These are phyloP conservation scores for Pseudogymnoascus sp. DNA, from an alignment of 2,329 filamentous ascomycete species.

Conservation along the genomic window DNA sequence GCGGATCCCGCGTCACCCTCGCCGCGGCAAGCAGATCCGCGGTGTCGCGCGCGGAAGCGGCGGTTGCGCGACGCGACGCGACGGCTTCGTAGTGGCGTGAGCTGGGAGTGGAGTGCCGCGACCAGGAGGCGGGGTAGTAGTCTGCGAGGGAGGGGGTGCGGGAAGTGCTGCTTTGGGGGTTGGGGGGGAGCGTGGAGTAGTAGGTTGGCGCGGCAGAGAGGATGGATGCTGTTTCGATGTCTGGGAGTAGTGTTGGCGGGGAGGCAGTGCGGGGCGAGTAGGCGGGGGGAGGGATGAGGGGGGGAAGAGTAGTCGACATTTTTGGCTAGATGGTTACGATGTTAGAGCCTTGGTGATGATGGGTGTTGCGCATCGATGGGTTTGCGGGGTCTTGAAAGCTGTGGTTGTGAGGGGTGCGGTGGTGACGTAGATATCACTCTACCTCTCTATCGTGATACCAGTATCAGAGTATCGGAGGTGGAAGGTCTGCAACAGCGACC, in stretches of 20 bases:
- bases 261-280: slow-evolving; percentile 25
- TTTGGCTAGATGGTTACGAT: neutral
- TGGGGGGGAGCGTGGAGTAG: slow-evolving; percentile 50
- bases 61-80: slow-evolving; percentile 50
- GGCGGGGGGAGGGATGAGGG: slow-evolving; percentile 7
- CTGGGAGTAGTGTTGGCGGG: slow-evolving; percentile 31
- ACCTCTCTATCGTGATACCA: neutral
- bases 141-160: slow-evolving; percentile 37
- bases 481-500: neutral
- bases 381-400: neutral
- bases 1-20: slow-evolving; percentile 8
- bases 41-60: slow-evolving; percentile 30
- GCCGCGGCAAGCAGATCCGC: slow-evolving; percentile 19
- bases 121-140: slow-evolving; percentile 54
- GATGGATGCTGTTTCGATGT: slow-evolving; percentile 60
- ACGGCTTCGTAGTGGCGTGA: slow-evolving; percentile 56
- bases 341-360: neutral
- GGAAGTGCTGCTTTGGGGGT: slow-evolving; percentile 33
- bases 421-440: neutral
- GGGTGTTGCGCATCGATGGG: neutral
- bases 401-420: neutral
- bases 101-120: slow-evolving; percentile 44
- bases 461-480: neutral
- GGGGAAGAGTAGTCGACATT: neutral
- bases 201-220: slow-evolving; percentile 62